Evolutionary conservation across 805 yeast genomes (phyloP).

Genomic region (Priceomyces medius): DNA sequence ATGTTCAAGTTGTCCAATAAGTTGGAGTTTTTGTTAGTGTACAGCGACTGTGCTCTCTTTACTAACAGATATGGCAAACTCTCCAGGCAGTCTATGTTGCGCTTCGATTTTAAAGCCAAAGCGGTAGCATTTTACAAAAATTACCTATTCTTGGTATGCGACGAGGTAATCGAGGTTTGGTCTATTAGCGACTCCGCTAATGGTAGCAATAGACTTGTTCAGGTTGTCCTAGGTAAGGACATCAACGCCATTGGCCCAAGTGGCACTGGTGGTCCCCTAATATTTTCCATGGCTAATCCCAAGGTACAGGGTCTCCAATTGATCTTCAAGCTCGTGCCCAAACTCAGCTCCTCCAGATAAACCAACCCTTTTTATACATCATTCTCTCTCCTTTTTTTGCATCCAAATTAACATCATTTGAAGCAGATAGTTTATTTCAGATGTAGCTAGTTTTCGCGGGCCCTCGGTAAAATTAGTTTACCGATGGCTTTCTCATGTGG

Average conservation of each 20-base stretch:
- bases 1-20: constrained; percentile 60
- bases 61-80: constrained; percentile 59
- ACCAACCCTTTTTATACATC: too few species aligned
- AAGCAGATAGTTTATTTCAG: too few species aligned
- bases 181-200: constrained; percentile 48
- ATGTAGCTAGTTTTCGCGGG: too few species aligned
- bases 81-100: constrained; percentile 42
- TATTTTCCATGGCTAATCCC: constrained; percentile 63
- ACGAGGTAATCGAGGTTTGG: constrained; percentile 71
- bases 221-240: constrained; percentile 71
- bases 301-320: constrained; percentile 59
- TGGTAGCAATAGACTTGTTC: constrained; percentile 51
- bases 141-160: constrained; percentile 48
- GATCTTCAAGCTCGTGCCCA: constrained; percentile 32
- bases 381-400: too few species aligned
- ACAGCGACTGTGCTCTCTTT: constrained; percentile 68
- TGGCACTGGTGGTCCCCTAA: constrained; percentile 16
- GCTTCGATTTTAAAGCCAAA: constrained; percentile 42
- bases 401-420: too few species aligned
- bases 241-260: constrained; percentile 31
- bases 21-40: constrained; percentile 58
- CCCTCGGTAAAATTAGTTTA: too few species aligned
- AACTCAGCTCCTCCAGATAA: constrained; percentile 1
- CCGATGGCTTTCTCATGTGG: too few species aligned
- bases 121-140: constrained; percentile 33